A percentile compares a stretch with the other conserved stretches of the same genome.
These are phyloP conservation scores for Suhomyces faveliae DNA, from an alignment of 805 yeast genomes.

Conservation along the genomic window DNA sequence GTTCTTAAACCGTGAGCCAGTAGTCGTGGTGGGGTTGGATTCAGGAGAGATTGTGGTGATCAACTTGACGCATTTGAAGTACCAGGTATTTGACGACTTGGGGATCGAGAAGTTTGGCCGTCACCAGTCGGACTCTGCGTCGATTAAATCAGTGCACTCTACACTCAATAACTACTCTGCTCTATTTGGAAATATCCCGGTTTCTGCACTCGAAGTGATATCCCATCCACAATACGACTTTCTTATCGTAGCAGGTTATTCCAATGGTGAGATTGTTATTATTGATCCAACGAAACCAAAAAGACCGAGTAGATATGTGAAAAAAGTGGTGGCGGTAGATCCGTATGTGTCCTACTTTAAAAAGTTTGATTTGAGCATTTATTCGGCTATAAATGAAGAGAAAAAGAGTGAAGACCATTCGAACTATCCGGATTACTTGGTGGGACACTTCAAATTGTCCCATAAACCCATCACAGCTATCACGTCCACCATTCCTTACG, in stretches of 20 bases:
- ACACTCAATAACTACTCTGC: conserved; percentile 14
- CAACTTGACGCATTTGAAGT: conserved; percentile 46
- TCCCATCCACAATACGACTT: conserved; percentile 38
- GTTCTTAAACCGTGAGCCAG: conserved; percentile 34
- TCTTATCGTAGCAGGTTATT: conserved; percentile 57
- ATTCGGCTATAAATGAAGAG: not conserved
- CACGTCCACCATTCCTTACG: conserved; percentile 29
- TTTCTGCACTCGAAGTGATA: conserved; percentile 22
- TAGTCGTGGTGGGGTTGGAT: conserved; percentile 59
- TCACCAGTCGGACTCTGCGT: conserved; percentile 3
- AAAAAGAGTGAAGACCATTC: not conserved
- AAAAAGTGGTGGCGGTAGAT: conserved; percentile 24
- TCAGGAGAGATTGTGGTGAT: conserved; percentile 67
- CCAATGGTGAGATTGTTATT: conserved; percentile 59
- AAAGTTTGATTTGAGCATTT: conserved; percentile 32
- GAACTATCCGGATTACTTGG: conserved; percentile 12
- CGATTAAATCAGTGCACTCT: conserved; percentile 6
- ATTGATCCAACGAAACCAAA: conserved; percentile 34
- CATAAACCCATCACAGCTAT: conserved; percentile 55
- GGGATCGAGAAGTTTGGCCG: conserved; percentile 20
- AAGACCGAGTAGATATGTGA: conserved; percentile 12
- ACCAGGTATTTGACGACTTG: conserved; percentile 48
- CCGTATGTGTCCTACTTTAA: conserved; percentile 35
- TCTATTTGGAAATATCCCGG: conserved; percentile 14
- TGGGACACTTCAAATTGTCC: conserved; percentile 65